Percentiles rank a stretch among this genome's conserved stretches.
Conservation (phyloP, 2,329 filamentous ascomycete species). For the Scleromitrula shiraiana region DNA sequence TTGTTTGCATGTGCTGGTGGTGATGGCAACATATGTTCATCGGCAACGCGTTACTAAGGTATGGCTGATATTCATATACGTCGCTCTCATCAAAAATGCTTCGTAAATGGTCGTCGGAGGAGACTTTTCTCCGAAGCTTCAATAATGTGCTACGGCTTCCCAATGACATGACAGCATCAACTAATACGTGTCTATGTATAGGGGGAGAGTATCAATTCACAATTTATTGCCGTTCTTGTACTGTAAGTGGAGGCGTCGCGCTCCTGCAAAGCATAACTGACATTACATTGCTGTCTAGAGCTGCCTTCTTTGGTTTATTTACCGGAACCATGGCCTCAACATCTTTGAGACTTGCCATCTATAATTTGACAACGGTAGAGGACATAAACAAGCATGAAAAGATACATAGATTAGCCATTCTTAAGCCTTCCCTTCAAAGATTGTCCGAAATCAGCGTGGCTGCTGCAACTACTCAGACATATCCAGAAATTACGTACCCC, state of each 20-base stretch:
- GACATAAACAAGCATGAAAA: slow-evolving; percentile 53
- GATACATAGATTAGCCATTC: slow-evolving; percentile 66
- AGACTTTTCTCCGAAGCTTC: no score
- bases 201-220: slow-evolving; percentile 39
- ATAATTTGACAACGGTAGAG: slow-evolving; percentile 82
- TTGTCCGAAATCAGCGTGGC: slow-evolving; percentile 19
- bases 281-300: slow-evolving; percentile 29
- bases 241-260: no score
- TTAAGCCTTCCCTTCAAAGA: slow-evolving; percentile 40
- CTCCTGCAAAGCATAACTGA: neutral
- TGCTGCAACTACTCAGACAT: slow-evolving; percentile 37
- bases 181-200: slow-evolving; percentile 7
- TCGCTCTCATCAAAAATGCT: neutral
- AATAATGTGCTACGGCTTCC: neutral
- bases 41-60: slow-evolving; percentile 34
- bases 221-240: slow-evolving; percentile 59
- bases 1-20: slow-evolving; percentile 55
- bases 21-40: slow-evolving; percentile 53
- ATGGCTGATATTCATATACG: slow-evolving; percentile 5
- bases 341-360: slow-evolving; percentile 59
- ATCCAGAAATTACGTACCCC: slow-evolving; percentile 51
- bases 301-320: slow-evolving; percentile 73
- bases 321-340: slow-evolving; percentile 67
- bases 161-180: neutral
- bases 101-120: no score